These are phyloP conservation scores for Lactuca sativa DNA, from an alignment of 129 eudicot genomes.

Conservation along the genomic window DNA sequence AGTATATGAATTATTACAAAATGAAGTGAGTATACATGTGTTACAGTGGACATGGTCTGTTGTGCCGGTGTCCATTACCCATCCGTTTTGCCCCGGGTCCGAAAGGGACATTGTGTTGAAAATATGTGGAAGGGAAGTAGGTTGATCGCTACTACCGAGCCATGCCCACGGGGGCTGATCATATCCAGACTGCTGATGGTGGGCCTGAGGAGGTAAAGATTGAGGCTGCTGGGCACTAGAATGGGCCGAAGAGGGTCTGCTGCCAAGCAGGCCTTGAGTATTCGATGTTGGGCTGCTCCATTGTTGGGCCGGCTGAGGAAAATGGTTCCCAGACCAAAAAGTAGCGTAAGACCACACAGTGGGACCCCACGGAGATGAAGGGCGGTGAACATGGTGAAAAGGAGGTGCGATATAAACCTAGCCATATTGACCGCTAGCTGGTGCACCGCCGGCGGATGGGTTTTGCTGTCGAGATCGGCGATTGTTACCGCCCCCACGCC, in stretches of 20 bases:
- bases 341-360: neutral
- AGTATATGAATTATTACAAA: too few relatives aligned
- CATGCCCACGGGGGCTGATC: neutral
- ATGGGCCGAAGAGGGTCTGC: neutral
- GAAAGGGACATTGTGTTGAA: neutral
- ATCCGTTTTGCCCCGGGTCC: neutral
- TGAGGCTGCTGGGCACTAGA: too few relatives aligned
- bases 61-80: constrained; percentile 1
- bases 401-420: too few relatives aligned
- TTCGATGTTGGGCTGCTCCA: neutral
- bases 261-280: neutral
- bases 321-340: too few relatives aligned
- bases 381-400: too few relatives aligned
- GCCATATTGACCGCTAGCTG: too few relatives aligned
- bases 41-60: neutral
- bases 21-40: neutral
- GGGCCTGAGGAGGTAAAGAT: neutral
- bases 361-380: neutral
- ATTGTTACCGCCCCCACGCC: too few relatives aligned
- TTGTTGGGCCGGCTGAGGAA: neutral
- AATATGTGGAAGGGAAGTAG: neutral
- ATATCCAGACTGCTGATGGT: neutral
- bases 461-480: too few relatives aligned
- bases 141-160: neutral
- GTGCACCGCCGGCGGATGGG: too few relatives aligned